Conservation (phyloP, 495 filamentous ascomycete species). For the Usnea hakonensis region DNA sequence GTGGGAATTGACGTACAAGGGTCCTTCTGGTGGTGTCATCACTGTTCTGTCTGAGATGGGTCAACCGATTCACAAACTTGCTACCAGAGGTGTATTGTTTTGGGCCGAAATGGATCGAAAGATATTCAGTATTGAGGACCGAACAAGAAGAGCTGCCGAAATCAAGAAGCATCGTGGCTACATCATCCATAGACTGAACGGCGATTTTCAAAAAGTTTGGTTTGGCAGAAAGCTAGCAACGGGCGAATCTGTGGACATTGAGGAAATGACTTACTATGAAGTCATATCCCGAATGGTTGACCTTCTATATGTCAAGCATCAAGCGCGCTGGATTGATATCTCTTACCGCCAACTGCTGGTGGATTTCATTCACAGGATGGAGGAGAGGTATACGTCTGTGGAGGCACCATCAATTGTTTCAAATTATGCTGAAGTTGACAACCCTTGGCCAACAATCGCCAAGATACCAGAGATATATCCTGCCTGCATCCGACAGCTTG, state of each 20-base stretch:
- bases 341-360: constrained; percentile 29
- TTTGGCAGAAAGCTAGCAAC: constrained; percentile 35
- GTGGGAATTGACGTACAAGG: constrained; percentile 32
- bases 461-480: constrained; percentile 20
- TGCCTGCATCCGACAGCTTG: constrained; percentile 22
- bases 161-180: constrained; percentile 24
- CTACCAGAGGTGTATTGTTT: constrained; percentile 33
- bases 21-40: constrained; percentile 32
- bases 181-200: constrained; percentile 32
- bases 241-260: constrained; percentile 28
- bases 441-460: constrained; percentile 10
- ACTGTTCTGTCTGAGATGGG: constrained; percentile 39
- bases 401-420: too few relatives aligned
- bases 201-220: constrained; percentile 37
- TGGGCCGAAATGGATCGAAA: constrained; percentile 36
- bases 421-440: neutral
- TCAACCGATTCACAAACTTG: constrained; percentile 39
- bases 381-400: constrained; percentile 46
- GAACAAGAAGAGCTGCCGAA: constrained; percentile 24
- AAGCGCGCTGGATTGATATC: constrained; percentile 34
- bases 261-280: constrained; percentile 37
- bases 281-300: constrained; percentile 30
- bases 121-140: constrained; percentile 37
- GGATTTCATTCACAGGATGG: constrained; percentile 27
- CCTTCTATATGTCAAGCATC: constrained; percentile 32